Evolutionary conservation across 2,329 filamentous ascomycete genomes (phyloP), one percentile per base, ranked within the genome.

Genomic region (Onygena corvina): DNA sequence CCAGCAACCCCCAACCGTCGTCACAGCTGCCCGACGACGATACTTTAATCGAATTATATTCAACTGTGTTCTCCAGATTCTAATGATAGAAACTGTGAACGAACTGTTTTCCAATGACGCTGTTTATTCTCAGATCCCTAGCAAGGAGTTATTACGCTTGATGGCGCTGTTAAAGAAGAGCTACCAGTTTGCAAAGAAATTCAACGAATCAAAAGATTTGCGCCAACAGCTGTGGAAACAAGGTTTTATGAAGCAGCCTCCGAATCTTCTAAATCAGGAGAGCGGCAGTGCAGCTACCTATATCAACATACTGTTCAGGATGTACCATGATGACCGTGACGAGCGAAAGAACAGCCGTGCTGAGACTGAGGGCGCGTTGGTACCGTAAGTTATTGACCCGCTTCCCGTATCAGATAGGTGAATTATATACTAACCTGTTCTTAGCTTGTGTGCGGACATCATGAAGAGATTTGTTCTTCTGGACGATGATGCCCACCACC

Each of bases 41-140:
- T 95, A 95, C 72, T 98, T 98, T 76, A 98, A 98, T 70, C 86
- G 90, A 58, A 99, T 99, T 66, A 99, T 99, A 67, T 95, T 90
- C 11, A 90, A 93, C 57, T 99, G 92, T 64, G 93, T 98, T 3
- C 74, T 99, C 6, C 93, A 98, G 66, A 78, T 98, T 1, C 80
- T 99, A 55, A 98, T 98, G 88, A 98, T 98, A 59, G 93, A 98
- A 67, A 99, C 93, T 0, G 93, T 99, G 35, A 93, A 94, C 61
- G 93, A 99, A 67, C 80, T 99, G 45, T 98, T 98, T 71, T 93
- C 88, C 58, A 98, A 96, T 66, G 89, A 96, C 62, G 80, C 85
- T 1, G 93, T 98, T 12, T 98, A 98, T 64, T 76, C 81, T 4
- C 82, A 94, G 63, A 98, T 98, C 33, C 93, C 92, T 0, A 94